Evolutionary conservation across 345 rosid genomes (phyloP), one percentile per base, ranked within the genome.

Genomic region (Theobroma cacao): DNA sequence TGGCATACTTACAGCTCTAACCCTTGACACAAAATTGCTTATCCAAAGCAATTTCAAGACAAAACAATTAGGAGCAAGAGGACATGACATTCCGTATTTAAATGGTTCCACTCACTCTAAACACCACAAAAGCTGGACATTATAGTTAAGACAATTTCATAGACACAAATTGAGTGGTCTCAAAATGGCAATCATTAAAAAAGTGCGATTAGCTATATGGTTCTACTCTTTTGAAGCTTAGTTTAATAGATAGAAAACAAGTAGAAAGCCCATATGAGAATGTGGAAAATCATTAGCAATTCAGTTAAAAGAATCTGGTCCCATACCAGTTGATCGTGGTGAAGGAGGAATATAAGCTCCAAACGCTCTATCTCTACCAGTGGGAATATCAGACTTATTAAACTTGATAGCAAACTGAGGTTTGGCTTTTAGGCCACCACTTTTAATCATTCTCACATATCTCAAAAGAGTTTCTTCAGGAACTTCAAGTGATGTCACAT

Each of bases 391-490:
- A 60, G 97, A 90, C 80, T 88, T 90, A 71, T 91, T 91, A 72
- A 94, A 87, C 75, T 84, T 96, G 63, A 88, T 89, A 2, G 94
- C 82, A 82, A 94, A 96, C 74, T 81, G 88, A 73, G 99, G 99
- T 82, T 90, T 96, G 14, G 88, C 98, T 87, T 82, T 94, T 26
- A 94, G 92, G 73, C 97, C 98, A 31, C 87, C 90, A 72, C 79
- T 89, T 91, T 92, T 96, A 64, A 94, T 88, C 83, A 90, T 41
- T 76, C 95, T 94, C 59, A 96, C 91, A 15, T 90, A 96, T 85
- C 99, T 86, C 80, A 96, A 78, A 75, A 96, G 92, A 0, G 89
- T 86, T 70, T 96, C 98, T 80, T 96, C 98, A 2, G 98, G 97
- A 77, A 96, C 62, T 55, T 85, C 95, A 80, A 96, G 97, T 14